Evolutionary conservation across 805 yeast genomes (phyloP).

Genomic region (Wickerhamomyces chaumierensis): DNA sequence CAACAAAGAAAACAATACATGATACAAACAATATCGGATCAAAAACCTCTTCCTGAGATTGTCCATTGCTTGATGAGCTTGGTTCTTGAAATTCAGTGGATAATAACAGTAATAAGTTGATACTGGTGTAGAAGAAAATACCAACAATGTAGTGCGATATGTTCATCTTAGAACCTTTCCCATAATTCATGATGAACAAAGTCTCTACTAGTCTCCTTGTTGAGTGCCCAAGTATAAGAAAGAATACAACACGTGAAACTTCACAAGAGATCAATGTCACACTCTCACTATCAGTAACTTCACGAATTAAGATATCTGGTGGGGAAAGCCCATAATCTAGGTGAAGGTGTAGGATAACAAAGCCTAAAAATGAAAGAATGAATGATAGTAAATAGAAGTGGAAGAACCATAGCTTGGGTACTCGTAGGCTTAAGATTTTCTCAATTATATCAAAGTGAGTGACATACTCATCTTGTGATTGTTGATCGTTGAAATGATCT

Average conservation of each 20-base stretch:
- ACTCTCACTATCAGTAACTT: constrained; percentile 1
- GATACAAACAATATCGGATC: constrained; percentile 4
- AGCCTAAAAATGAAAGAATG: constrained; percentile 17
- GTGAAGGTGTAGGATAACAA: constrained; percentile 8
- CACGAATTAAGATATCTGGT: constrained; percentile 3
- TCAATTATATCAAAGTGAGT: constrained; percentile 1
- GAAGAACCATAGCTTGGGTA: constrained; percentile 51
- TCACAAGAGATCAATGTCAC: constrained; percentile 15
- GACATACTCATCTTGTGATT: background rate
- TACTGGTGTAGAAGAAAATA: constrained; percentile 39
- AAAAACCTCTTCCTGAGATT: constrained; percentile 2
- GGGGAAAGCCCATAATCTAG: constrained; percentile 2
- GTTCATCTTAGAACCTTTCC: constrained; percentile 42
- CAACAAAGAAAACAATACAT: constrained; percentile 13
- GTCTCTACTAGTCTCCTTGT: constrained; percentile 47
- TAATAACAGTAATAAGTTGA: constrained; percentile 28
- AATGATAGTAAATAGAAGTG: constrained; percentile 49
- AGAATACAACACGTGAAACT: constrained; percentile 11
- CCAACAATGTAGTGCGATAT: constrained; percentile 60
- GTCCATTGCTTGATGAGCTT: no score
- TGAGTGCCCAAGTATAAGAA: constrained; percentile 36
- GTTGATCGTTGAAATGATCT: background rate
- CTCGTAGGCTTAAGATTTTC: constrained; percentile 25
- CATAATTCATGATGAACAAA: constrained; percentile 33
- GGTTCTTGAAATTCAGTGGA: constrained; percentile 15